These are phyloP conservation scores for Choiromyces venosus DNA, from an alignment of 495 filamentous ascomycete genomes.

Conservation along the genomic window DNA sequence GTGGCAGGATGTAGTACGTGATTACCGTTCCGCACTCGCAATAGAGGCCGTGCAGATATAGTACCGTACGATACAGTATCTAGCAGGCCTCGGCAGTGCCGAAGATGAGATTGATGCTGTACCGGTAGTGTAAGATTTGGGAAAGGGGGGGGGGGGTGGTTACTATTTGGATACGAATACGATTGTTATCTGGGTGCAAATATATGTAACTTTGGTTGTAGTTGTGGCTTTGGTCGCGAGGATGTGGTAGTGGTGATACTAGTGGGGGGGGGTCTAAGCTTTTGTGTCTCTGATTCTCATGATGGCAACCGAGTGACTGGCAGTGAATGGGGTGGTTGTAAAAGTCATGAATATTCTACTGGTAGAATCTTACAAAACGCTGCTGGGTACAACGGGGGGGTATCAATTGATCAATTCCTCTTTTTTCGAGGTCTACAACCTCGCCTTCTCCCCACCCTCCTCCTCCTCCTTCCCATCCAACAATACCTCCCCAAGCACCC, in stretches of 20 bases:
- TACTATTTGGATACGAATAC: background rate
- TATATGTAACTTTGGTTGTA: background rate
- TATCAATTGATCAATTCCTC: background rate
- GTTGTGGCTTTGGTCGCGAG: background rate
- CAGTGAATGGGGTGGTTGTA: background rate
- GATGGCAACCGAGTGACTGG: background rate
- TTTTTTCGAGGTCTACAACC: background rate
- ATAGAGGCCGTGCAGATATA: background rate
- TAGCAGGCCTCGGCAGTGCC: background rate
- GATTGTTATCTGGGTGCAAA: background rate
- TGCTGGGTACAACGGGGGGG: background rate
- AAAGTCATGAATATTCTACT: background rate
- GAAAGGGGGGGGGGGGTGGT: background rate
- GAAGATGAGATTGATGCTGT: background rate
- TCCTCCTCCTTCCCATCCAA: constrained; percentile 45
- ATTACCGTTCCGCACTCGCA: background rate
- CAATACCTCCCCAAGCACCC: constrained; percentile 53
- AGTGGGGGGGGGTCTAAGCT: background rate
- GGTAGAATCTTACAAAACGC: background rate
- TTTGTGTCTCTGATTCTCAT: background rate
- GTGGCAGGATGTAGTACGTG: background rate
- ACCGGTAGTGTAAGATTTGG: background rate
- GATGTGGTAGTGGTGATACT: background rate
- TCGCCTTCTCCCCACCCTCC: background rate
- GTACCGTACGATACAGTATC: too few relatives aligned